A percentile compares a stretch with the other conserved stretches of the same genome.
phyloP scores from a whole-genome alignment of 345 rosid genomes.

The Eucalyptus curtisii region DNA sequence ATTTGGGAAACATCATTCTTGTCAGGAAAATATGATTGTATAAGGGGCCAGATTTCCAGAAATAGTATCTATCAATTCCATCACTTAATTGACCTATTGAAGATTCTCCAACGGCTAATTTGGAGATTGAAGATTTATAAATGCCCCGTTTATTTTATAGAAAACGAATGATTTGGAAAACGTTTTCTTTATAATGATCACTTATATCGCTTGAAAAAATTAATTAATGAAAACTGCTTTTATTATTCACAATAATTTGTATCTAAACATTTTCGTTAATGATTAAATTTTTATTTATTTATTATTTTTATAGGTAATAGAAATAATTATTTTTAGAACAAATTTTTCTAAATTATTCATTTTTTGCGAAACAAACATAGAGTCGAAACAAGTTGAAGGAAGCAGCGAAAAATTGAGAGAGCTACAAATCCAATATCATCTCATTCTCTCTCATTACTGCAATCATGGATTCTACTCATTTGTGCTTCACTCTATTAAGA shows the following conservation, averaged over 20 bases:
- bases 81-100: not conserved
- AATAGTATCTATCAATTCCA: not conserved
- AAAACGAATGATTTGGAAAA: too few relatives aligned
- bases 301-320: not conserved
- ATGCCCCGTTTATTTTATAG: rapidly evolving
- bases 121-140: not conserved
- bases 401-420: too few relatives aligned
- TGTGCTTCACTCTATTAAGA: too few relatives aligned
- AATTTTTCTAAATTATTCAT: too few relatives aligned
- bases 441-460: too few relatives aligned
- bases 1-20: not conserved
- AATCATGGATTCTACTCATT: too few relatives aligned
- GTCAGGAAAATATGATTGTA: not conserved
- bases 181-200: rapidly evolving
- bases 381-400: too few relatives aligned
- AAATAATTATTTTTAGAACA: rapidly evolving
- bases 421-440: too few relatives aligned
- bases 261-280: not conserved
- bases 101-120: not conserved
- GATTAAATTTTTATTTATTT: too few relatives aligned
- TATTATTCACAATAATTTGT: too few relatives aligned
- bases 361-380: rapidly evolving
- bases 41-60: not conserved
- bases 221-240: too few relatives aligned
- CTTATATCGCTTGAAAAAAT: too few relatives aligned